phyloP scores from a whole-genome alignment of 768 basidiomycete genomes.

The Leccinum ochraceum region DNA sequence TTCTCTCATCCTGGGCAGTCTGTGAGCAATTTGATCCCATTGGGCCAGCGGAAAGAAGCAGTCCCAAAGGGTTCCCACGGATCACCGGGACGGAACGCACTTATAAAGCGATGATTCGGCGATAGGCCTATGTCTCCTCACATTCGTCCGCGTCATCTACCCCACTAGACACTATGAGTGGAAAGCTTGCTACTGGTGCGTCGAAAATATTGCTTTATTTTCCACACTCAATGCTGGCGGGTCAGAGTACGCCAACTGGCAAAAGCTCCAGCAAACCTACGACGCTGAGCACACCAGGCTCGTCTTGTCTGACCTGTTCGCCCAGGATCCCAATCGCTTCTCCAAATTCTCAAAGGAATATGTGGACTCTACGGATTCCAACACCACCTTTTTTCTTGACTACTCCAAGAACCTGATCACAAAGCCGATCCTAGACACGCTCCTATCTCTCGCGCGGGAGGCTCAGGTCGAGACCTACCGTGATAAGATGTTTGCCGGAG shows the following conservation, averaged over 20 bases:
- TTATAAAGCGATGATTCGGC: background rate
- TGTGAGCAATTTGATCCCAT: constrained; percentile 11
- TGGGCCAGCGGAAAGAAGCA: background rate
- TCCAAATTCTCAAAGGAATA: constrained; percentile 80
- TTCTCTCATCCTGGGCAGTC: constrained; percentile 24
- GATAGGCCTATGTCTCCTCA: background rate
- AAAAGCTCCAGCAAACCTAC: constrained; percentile 85
- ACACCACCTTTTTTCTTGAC: constrained; percentile 86
- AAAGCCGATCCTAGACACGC: constrained; percentile 73
- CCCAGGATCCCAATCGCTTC: constrained; percentile 85
- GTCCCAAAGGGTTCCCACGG: constrained; percentile 26
- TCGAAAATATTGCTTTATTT: background rate
- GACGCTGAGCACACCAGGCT: constrained; percentile 70
- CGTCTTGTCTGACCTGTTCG: constrained; percentile 91
- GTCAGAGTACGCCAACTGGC: constrained; percentile 86
- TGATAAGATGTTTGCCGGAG: constrained; percentile 92
- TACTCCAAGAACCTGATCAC: constrained; percentile 97
- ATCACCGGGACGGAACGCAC: constrained; percentile 4
- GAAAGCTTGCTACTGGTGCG: constrained; percentile 61
- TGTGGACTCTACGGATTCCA: constrained; percentile 60
- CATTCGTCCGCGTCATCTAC: constrained; percentile 7
- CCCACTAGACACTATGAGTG: constrained; percentile 49
- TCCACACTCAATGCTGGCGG: constrained; percentile 1
- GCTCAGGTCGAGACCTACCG: constrained; percentile 82
- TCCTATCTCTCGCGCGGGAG: constrained; percentile 82